A percentile compares a stretch with the other conserved stretches of the same genome.
These are phyloP conservation scores for Penicillium sp. DNA, from an alignment of 2,329 filamentous ascomycete species.

Conservation along the genomic window DNA sequence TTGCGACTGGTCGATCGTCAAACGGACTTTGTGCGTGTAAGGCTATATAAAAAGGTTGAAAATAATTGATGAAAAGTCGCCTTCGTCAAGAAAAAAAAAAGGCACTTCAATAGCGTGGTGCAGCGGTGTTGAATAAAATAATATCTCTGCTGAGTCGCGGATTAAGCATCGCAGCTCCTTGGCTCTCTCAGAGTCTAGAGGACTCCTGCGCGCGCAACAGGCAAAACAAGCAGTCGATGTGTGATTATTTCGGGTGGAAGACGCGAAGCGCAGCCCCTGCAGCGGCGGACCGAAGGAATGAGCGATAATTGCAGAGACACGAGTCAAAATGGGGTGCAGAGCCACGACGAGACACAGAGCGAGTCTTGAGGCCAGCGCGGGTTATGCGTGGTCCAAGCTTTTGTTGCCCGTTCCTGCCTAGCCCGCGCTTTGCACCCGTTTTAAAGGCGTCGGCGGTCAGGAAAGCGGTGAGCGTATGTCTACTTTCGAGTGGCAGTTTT, in stretches of 20 bases:
- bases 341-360: not conserved
- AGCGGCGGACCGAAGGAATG: not conserved
- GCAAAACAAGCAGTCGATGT: not conserved
- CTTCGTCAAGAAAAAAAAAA: not conserved
- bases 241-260: not conserved
- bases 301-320: conserved; percentile 16
- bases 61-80: not conserved
- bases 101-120: not conserved
- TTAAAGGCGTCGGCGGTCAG: not conserved
- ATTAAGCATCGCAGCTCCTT: conserved; percentile 15
- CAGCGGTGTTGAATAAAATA: not conserved
- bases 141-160: not conserved
- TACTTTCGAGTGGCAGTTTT: not conserved
- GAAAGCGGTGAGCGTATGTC: not conserved
- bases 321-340: not conserved
- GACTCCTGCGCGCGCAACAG: not conserved
- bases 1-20: conserved; percentile 33
- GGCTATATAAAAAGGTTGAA: not conserved
- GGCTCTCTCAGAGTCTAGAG: not conserved
- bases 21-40: not conserved
- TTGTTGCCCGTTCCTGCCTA: not conserved
- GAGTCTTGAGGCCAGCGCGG: not conserved
- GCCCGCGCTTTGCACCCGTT: not conserved
- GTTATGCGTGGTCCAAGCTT: conserved; percentile 33
- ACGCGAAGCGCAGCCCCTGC: not conserved